A percentile compares a stretch with the other conserved stretches of the same genome.
phyloP scores from a whole-genome alignment of 805 yeast genomes.

The Helenozyma baotianmanensis region DNA sequence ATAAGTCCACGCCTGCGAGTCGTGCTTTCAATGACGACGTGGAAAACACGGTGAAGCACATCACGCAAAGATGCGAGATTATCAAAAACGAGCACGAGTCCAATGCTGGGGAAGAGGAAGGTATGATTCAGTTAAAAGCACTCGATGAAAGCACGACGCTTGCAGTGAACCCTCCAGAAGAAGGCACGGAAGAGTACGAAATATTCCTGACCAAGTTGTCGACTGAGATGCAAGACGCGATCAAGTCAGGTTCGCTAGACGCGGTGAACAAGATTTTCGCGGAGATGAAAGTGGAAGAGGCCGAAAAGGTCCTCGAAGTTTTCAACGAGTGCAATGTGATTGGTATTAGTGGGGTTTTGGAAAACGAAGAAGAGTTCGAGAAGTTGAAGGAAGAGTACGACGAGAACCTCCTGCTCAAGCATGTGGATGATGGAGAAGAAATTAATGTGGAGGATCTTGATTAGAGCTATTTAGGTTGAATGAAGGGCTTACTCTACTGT shows the following conservation, averaged over 20 bases:
- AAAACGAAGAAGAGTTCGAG: constrained; percentile 66
- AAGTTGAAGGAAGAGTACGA: constrained; percentile 47
- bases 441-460: not conserved
- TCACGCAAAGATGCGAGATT: constrained; percentile 67
- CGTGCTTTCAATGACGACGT: constrained; percentile 72
- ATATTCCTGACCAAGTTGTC: constrained; percentile 54
- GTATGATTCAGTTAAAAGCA: constrained; percentile 81
- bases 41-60: constrained; percentile 68
- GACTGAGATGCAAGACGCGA: constrained; percentile 63
- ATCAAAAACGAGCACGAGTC: constrained; percentile 49
- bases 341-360: constrained; percentile 72
- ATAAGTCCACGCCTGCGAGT: constrained; percentile 54
- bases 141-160: constrained; percentile 80
- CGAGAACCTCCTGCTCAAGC: constrained; percentile 17
- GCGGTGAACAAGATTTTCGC: constrained; percentile 81
- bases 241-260: constrained; percentile 66
- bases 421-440: not conserved
- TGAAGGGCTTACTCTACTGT: constrained; percentile 12
- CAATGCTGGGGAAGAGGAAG: constrained; percentile 47
- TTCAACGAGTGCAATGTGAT: constrained; percentile 80
- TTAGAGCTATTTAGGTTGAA: not conserved
- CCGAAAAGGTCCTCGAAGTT: constrained; percentile 68
- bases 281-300: constrained; percentile 65
- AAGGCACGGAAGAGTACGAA: constrained; percentile 51
- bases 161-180: constrained; percentile 62